These are phyloP conservation scores for Aspergillus transmontanensis DNA, from an alignment of 2,329 filamentous ascomycete genomes.

Conservation along the genomic window DNA sequence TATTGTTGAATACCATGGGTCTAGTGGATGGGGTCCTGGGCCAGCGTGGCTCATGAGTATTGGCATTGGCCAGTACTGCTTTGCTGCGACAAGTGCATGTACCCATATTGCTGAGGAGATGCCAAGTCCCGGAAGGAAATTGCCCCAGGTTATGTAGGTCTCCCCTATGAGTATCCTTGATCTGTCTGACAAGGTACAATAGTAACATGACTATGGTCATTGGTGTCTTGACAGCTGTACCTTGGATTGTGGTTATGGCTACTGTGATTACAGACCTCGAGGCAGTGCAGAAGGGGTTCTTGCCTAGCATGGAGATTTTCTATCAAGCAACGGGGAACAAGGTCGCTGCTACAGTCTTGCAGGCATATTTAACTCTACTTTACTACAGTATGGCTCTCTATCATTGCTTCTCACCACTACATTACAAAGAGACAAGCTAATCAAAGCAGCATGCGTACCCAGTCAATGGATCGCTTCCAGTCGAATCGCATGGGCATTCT, in stretches of 20 bases:
- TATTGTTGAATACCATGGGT: constrained; percentile 7
- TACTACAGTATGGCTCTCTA: constrained; percentile 12
- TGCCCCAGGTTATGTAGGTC: constrained; percentile 22
- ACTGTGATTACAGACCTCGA: constrained; percentile 30
- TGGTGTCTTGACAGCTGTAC: constrained; percentile 31
- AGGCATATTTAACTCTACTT: constrained; percentile 16
- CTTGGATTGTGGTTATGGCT: constrained; percentile 30
- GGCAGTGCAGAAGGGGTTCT: constrained; percentile 23
- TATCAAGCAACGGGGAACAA: constrained; percentile 30
- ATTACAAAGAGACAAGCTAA: not conserved
- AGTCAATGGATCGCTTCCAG: constrained; percentile 36
- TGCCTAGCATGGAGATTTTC: constrained; percentile 20
- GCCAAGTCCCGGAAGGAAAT: constrained; percentile 13
- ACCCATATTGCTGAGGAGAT: constrained; percentile 24
- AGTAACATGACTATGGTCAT: constrained; percentile 32
- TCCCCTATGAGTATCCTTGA: not conserved
- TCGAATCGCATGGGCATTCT: constrained; percentile 37
- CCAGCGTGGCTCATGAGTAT: constrained; percentile 21
- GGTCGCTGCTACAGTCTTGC: constrained; percentile 19
- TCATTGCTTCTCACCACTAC: too few species aligned
- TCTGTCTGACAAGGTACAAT: not conserved
- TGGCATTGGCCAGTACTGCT: constrained; percentile 17
- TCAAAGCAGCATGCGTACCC: constrained; percentile 24
- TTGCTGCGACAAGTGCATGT: constrained; percentile 15
- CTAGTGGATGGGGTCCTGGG: constrained; percentile 13